Conservation (phyloP, 192 early-diverging fungal species). For the Geranomyces michiganensis region DNA sequence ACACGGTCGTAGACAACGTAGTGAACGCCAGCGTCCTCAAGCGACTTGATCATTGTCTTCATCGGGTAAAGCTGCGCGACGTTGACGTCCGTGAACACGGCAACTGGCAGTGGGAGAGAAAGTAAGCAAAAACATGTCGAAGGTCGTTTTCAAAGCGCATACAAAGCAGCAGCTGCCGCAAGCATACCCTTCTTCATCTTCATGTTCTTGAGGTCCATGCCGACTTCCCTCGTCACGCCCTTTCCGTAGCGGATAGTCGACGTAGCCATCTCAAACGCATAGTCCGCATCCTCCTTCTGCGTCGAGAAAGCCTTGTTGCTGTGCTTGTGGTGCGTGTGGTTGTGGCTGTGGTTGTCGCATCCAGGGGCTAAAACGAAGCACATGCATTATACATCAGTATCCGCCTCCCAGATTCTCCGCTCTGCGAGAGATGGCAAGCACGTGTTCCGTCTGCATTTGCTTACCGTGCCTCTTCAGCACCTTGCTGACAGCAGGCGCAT, state of each 20-base stretch:
- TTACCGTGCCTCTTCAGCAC: slow-evolving; percentile 1
- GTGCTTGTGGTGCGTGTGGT: slow-evolving; percentile 6
- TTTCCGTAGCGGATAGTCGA: slow-evolving; percentile 84
- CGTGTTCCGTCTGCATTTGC: background rate
- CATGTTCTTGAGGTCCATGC: slow-evolving; percentile 80
- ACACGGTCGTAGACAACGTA: slow-evolving; percentile 78
- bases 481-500: slow-evolving; percentile 27
- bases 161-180: too few species aligned
- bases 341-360: background rate
- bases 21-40: slow-evolving; percentile 66
- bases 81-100: slow-evolving; percentile 73
- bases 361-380: background rate
- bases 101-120: slow-evolving; percentile 43
- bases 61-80: slow-evolving; percentile 75
- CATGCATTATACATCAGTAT: background rate
- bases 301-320: slow-evolving; percentile 16
- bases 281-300: slow-evolving; percentile 39
- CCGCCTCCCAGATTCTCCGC: background rate
- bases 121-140: background rate
- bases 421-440: too few species aligned
- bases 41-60: slow-evolving; percentile 74
- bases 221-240: slow-evolving; percentile 81
- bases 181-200: slow-evolving; percentile 63
- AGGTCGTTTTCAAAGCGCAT: background rate
- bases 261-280: slow-evolving; percentile 78